Base-by-base conservation (phyloP, 2,329 filamentous ascomycete species). In the Calonectria henricotiae region DNA sequence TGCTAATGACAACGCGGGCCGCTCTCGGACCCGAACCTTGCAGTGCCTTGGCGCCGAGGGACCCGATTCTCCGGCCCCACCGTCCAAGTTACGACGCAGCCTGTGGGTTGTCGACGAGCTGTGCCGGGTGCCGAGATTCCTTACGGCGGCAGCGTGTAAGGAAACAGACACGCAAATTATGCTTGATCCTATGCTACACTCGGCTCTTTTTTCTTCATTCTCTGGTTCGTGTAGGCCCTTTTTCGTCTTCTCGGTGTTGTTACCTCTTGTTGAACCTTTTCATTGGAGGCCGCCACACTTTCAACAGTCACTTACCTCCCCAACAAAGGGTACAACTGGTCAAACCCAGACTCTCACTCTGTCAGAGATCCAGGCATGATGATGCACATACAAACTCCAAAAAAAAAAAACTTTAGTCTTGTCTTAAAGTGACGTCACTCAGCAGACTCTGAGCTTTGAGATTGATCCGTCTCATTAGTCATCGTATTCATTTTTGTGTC, bases 1-100 rank as follows among this genome's bases (percentile, higher is more conserved):
- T 58, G 32, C 35, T 58, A 58, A 37, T 58, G 51, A 17, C 35
- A 20, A 58, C 51, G 51, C 51, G 51, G 51, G 51, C 51, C 51
- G 32, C 51, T 25, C 20, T 20, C 23, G 43, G 43, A n/a, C n/a
- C 43, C 43, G 20, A 46, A 46, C 43, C 43, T 46, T 46, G 43
- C 43, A 46, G 43, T 17, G 43, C 20, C 43, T 23, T 58, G 23
- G 51, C 51, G 51, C 32, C 20, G 32, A 58, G 5, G 20, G 25
- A 37, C 32, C 51, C 51, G 51, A 58, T 25, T 58, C 39, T 25
- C 51, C 51, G 51, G 51, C 51, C 51, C 51, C 51, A 17, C 51
- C 12, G 20, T 13, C 3, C 32, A 39, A 25, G 35, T 58, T 58
- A 58, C 51, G 51, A 58, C 13, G 20, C 13, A 58, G 51, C 51